Conservation (phyloP, 2,329 filamentous ascomycete species). For the Paracamarosporium sp. region DNA sequence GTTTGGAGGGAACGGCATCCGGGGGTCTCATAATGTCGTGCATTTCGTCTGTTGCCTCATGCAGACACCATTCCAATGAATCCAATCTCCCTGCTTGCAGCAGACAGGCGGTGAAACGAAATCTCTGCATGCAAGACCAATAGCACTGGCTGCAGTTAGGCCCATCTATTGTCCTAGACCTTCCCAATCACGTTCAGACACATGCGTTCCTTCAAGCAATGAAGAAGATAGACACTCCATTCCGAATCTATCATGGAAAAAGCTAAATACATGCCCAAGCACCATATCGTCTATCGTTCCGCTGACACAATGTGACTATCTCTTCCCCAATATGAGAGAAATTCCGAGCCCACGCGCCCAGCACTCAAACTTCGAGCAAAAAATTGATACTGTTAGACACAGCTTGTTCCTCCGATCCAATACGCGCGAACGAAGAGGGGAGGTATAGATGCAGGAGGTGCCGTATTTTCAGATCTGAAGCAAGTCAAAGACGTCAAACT, state of each 20-base stretch:
- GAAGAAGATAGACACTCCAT: slow-evolving; percentile 28
- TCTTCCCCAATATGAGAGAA: slow-evolving; percentile 10
- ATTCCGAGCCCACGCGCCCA: slow-evolving; percentile 11
- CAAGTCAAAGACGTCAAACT: slow-evolving; percentile 35
- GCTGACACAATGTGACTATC: slow-evolving; percentile 17
- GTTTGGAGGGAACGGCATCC: too few species aligned
- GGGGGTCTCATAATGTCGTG: too few species aligned
- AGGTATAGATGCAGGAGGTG: slow-evolving; percentile 29
- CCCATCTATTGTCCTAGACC: background rate
- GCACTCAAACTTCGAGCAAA: slow-evolving; percentile 4
- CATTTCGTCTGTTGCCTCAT: too few species aligned
- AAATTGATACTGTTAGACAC: slow-evolving; percentile 2
- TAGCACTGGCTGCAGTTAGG: background rate
- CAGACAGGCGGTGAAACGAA: background rate
- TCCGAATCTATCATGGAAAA: slow-evolving; percentile 32
- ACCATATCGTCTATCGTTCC: slow-evolving; percentile 35
- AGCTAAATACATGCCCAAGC: slow-evolving; percentile 44
- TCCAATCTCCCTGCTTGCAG: background rate
- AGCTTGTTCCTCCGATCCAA: slow-evolving; percentile 10
- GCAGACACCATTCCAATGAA: background rate
- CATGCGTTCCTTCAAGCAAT: background rate
- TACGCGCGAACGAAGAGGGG: slow-evolving; percentile 14
- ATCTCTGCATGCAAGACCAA: background rate
- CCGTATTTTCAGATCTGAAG: slow-evolving; percentile 30
- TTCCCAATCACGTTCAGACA: slow-evolving; percentile 7